phyloP scores from a whole-genome alignment of 768 basidiomycete genomes.

The Clitopilus passeckerianus region DNA sequence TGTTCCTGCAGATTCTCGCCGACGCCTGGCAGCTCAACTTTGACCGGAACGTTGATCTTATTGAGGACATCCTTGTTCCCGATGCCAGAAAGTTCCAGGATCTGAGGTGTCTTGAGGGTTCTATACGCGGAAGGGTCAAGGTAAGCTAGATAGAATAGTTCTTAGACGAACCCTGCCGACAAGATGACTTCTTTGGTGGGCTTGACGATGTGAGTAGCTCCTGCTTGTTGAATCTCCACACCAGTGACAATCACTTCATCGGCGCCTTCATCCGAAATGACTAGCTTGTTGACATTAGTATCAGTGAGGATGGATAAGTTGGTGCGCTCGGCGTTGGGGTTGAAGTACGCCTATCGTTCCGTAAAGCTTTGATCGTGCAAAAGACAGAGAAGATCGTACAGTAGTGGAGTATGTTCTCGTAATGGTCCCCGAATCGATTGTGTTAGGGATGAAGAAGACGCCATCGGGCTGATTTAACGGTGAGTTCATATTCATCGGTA shows the following conservation, averaged over 20 bases:
- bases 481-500: too few species aligned
- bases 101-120: slow-evolving; percentile 41
- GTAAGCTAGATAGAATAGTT: not conserved
- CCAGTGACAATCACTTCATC: not conserved
- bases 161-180: not conserved
- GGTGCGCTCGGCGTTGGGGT: not conserved
- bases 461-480: not conserved
- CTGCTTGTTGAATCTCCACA: slow-evolving; percentile 2
- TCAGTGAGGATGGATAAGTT: not conserved
- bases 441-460: slow-evolving; percentile 2
- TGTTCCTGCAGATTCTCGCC: slow-evolving; percentile 45
- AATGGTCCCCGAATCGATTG: not conserved
- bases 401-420: slow-evolving; percentile 1
- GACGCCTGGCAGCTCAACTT: slow-evolving; percentile 29
- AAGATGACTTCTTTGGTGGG: slow-evolving; percentile 4
- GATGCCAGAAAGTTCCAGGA: slow-evolving; percentile 57
- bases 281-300: slow-evolving; percentile 7
- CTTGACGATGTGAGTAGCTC: not conserved
- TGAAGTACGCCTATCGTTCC: not conserved
- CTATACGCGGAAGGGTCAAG: slow-evolving; percentile 7
- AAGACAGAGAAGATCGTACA: not conserved
- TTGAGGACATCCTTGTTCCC: slow-evolving; percentile 36
- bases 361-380: not conserved
- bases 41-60: slow-evolving; percentile 27
- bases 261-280: not conserved